These are phyloP conservation scores for Herpotrichia juniperi DNA, from an alignment of 2,329 filamentous ascomycete genomes.

Conservation along the genomic window DNA sequence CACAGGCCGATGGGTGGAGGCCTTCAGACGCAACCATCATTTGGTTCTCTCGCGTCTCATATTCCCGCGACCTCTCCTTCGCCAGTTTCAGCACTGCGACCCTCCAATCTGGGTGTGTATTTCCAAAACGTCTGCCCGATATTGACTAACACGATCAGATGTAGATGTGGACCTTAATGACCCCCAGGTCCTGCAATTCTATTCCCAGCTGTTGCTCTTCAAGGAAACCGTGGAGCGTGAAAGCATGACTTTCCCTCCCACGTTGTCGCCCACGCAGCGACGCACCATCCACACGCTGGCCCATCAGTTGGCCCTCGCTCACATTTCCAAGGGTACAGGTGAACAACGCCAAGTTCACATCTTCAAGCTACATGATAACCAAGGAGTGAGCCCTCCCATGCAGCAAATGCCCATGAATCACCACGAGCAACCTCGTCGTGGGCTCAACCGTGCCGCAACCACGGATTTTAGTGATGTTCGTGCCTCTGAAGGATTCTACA, in stretches of 20 bases:
- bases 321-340: constrained; percentile 86
- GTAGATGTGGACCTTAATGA: constrained; percentile 89
- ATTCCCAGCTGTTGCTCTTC: constrained; percentile 89
- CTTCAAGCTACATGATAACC: constrained; percentile 69
- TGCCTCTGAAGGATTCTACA: constrained; percentile 75
- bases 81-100: constrained; percentile 65
- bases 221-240: constrained; percentile 79
- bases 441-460: constrained; percentile 91
- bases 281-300: constrained; percentile 92
- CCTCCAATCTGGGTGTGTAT: constrained; percentile 52
- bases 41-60: constrained; percentile 75
- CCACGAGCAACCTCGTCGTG: constrained; percentile 79
- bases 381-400: constrained; percentile 66
- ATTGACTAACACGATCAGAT: constrained; percentile 17
- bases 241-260: constrained; percentile 81
- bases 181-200: constrained; percentile 82
- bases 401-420: constrained; percentile 68
- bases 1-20: constrained; percentile 75
- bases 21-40: constrained; percentile 83
- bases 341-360: constrained; percentile 91
- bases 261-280: constrained; percentile 81
- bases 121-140: constrained; percentile 2
- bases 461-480: constrained; percentile 91
- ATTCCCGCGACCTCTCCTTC: constrained; percentile 70
- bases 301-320: constrained; percentile 91